Evolutionary conservation across 345 rosid genomes (phyloP), one percentile per base, ranked within the genome.

Genomic region (Citrus reticulata): DNA sequence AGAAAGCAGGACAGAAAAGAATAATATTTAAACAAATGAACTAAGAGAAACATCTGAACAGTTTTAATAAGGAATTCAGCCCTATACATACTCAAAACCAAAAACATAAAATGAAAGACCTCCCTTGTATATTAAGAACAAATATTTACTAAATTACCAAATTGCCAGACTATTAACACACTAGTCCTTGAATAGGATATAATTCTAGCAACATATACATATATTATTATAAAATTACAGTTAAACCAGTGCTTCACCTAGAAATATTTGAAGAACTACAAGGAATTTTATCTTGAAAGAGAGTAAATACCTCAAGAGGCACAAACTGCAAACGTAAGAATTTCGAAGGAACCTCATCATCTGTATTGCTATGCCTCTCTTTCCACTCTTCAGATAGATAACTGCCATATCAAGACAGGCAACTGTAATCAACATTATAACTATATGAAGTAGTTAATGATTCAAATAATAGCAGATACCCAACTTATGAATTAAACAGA

Each of bases 301-400:
- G 49, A 73, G 72, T 70, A 59, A 83, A 76, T 92, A 96, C 99
- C 97, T 96, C 93, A 37, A 93, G 93, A 11, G 94, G 79, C 78
- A 96, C 85, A 83, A 90, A 88, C 77, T 86, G 89, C 86, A 96
- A 68, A 80, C 81, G 74, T 80, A 88, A 78, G 86, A 89, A 84
- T 62, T 84, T 90, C 60, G 87, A 80, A 79, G 88, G 74, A 40
- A 86, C 64, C 51, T 89, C 89, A 70, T 81, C 89, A 13, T 85
- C 81, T 68, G 84, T 40, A 20, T 86, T 86, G 59, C 78, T 83
- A 65, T 93, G 88, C 87, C 91, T 96, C 81, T 86, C 88, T 84
- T 89, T 91, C 98, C 97, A 96, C 86, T 96, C 98, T 87, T 96
- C 97, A 84, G 80, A 84, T 74, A 96, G 84, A 82, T 96, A 96